Evolutionary conservation across 106 monocot genomes (phyloP).

Genomic region (Amphibolis antarctica): DNA sequence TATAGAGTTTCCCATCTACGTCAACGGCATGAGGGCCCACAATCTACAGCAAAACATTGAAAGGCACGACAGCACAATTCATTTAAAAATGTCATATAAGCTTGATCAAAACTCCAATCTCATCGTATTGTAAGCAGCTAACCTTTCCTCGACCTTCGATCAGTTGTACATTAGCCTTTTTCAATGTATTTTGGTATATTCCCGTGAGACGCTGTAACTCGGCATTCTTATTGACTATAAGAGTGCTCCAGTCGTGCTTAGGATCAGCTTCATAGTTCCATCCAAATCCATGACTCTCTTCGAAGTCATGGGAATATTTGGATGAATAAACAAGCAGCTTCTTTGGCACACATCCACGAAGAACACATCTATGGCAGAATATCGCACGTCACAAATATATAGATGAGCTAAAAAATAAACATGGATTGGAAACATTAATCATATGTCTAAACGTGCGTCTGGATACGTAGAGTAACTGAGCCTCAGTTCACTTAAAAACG

Average conservation of each 20-base stretch:
- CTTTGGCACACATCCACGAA: constrained; percentile 98
- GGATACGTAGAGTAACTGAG: too few species aligned
- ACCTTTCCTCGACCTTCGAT: constrained; percentile 99
- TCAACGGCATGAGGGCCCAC: constrained; percentile 81
- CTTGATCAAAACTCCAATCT: background rate
- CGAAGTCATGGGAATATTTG: constrained; percentile 91
- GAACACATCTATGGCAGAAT: constrained; percentile 53
- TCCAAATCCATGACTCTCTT: constrained; percentile 94
- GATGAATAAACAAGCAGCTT: constrained; percentile 91
- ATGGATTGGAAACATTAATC: too few species aligned
- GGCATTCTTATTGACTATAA: constrained; percentile 95
- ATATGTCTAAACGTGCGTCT: too few species aligned
- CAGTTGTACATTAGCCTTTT: constrained; percentile 70
- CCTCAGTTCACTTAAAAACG: too few species aligned
- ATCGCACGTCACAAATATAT: background rate
- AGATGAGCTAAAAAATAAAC: too few species aligned
- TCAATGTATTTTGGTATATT: constrained; percentile 81
- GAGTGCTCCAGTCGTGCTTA: constrained; percentile 91
- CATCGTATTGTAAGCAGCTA: background rate
- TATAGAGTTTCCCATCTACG: constrained; percentile 85
- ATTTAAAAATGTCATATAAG: constrained; percentile 1
- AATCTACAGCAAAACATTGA: constrained; percentile 34
- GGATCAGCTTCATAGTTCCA: constrained; percentile 88
- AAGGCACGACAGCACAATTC: background rate
- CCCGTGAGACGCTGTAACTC: constrained; percentile 85